These are phyloP conservation scores for Chlorella sp. DNA, from an alignment of 139 green algal genomes.

Conservation along the genomic window DNA sequence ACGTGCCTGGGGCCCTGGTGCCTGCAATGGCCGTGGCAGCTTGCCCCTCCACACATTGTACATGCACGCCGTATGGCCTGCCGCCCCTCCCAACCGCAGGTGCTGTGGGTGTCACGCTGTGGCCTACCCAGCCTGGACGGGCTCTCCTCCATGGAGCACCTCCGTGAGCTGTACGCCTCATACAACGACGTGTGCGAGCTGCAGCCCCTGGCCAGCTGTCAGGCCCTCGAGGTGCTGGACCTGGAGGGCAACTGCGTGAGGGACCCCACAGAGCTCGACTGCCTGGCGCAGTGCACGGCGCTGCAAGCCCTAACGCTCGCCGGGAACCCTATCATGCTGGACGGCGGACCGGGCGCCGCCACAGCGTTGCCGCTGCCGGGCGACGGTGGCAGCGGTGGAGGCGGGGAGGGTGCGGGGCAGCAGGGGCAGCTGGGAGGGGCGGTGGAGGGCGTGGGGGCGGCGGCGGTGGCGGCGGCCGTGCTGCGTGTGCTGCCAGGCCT, in stretches of 20 bases:
- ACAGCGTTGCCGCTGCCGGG: too few species aligned
- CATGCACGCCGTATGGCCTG: too few species aligned
- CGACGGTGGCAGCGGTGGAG: too few species aligned
- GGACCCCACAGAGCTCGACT: constrained; percentile 4
- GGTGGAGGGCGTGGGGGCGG: too few species aligned
- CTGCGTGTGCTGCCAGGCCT: background rate
- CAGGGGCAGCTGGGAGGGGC: too few species aligned
- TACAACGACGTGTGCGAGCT: constrained; percentile 42
- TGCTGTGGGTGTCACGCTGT: constrained; percentile 37
- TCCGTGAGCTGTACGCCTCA: constrained; percentile 45
- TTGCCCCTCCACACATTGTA: too few species aligned
- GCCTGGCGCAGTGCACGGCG: constrained; percentile 13
- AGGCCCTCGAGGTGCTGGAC: constrained; percentile 39
- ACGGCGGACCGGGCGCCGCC: too few species aligned
- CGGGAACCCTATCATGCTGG: constrained; percentile 28
- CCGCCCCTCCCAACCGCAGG: constrained; percentile 16
- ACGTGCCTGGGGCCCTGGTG: too few species aligned
- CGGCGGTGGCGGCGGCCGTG: background rate
- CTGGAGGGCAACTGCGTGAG: constrained; percentile 36
- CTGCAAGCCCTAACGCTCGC: constrained; percentile 35
- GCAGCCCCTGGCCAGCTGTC: constrained; percentile 24
- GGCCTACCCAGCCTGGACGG: constrained; percentile 15
- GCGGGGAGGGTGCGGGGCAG: too few species aligned
- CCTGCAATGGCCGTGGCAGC: too few species aligned
- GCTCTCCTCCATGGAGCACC: constrained; percentile 20